These are phyloP conservation scores for Dioscorea zingiberensis DNA, from an alignment of 106 monocot species.

Conservation along the genomic window DNA sequence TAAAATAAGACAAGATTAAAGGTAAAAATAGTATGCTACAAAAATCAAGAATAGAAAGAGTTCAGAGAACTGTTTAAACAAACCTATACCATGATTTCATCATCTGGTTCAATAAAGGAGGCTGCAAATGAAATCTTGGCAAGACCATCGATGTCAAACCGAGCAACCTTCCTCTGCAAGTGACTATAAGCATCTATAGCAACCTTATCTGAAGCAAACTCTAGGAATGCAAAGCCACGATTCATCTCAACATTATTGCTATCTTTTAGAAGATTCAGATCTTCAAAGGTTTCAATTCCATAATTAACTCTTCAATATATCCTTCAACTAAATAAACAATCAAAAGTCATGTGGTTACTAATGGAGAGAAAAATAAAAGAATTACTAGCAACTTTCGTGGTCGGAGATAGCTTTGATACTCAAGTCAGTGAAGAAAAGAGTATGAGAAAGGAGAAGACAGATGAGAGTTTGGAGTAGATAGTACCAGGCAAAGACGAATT, in stretches of 20 bases:
- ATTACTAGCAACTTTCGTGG: too few relatives aligned
- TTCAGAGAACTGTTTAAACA: too few relatives aligned
- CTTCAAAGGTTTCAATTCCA: slow-evolving; percentile 79
- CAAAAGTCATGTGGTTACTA: neutral
- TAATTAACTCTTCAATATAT: slow-evolving; percentile 73
- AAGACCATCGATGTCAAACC: slow-evolving; percentile 66
- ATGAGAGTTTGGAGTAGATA: too few relatives aligned
- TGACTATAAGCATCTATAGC: slow-evolving; percentile 82
- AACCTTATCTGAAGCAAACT: slow-evolving; percentile 76
- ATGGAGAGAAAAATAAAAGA: neutral
- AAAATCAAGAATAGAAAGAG: too few relatives aligned
- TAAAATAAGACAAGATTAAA: too few relatives aligned
- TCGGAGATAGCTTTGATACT: too few relatives aligned
- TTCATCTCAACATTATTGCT: slow-evolving; percentile 68
- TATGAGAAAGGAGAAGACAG: too few relatives aligned
- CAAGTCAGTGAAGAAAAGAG: too few relatives aligned
- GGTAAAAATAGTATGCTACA: too few relatives aligned
- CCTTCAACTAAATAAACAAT: slow-evolving; percentile 54
- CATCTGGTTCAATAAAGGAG: slow-evolving; percentile 80
- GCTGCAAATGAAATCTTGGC: slow-evolving; percentile 96
- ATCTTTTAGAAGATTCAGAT: slow-evolving; percentile 73
- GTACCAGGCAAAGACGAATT: too few relatives aligned
- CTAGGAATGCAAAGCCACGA: slow-evolving; percentile 94
- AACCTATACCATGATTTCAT: slow-evolving; percentile 97
- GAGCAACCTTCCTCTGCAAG: slow-evolving; percentile 68